A percentile compares a stretch with the other conserved stretches of the same genome.
Evolutionary conservation across 2,329 filamentous ascomycete genomes (phyloP).

Genomic region (Pseudogymnoascus sp.): DNA sequence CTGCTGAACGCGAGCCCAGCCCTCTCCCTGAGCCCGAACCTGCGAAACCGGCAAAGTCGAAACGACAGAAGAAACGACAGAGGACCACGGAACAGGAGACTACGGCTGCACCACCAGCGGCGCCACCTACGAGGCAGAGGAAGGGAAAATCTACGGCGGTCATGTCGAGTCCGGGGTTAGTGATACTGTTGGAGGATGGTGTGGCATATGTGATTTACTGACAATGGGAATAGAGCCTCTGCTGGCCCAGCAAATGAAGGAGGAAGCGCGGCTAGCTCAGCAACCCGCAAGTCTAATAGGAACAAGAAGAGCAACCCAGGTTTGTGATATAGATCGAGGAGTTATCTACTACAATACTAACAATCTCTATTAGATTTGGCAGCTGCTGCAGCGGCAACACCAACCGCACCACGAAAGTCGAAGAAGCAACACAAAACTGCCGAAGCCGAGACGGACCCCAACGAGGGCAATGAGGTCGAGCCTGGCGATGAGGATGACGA

Average conservation of each 20-base stretch:
- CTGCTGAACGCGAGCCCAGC: slow-evolving; percentile 43
- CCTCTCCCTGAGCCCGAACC: slow-evolving; percentile 31
- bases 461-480: slow-evolving; percentile 37
- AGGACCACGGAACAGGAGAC: slow-evolving; percentile 47
- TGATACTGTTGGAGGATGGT: slow-evolving; percentile 12
- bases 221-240: slow-evolving; percentile 43
- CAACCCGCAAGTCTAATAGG: slow-evolving; percentile 64
- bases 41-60: slow-evolving; percentile 31
- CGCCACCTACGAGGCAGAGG: slow-evolving; percentile 39
- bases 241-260: slow-evolving; percentile 53
- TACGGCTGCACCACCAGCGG: slow-evolving; percentile 29
- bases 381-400: not conserved
- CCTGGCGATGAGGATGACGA: slow-evolving; percentile 42
- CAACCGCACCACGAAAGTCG: slow-evolving; percentile 42
- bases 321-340: slow-evolving; percentile 21
- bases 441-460: slow-evolving; percentile 62
- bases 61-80: slow-evolving; percentile 62
- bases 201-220: slow-evolving; percentile 14
- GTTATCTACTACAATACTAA: not conserved
- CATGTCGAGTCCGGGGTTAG: slow-evolving; percentile 70
- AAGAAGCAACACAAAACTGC: slow-evolving; percentile 50
- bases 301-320: slow-evolving; percentile 57
- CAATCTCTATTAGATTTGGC: not conserved
- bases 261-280: slow-evolving; percentile 49
- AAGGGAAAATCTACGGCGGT: slow-evolving; percentile 52